These are phyloP conservation scores for Synchytrium microbalum DNA, from an alignment of 371 early-diverging fungal genomes.

Conservation along the genomic window DNA sequence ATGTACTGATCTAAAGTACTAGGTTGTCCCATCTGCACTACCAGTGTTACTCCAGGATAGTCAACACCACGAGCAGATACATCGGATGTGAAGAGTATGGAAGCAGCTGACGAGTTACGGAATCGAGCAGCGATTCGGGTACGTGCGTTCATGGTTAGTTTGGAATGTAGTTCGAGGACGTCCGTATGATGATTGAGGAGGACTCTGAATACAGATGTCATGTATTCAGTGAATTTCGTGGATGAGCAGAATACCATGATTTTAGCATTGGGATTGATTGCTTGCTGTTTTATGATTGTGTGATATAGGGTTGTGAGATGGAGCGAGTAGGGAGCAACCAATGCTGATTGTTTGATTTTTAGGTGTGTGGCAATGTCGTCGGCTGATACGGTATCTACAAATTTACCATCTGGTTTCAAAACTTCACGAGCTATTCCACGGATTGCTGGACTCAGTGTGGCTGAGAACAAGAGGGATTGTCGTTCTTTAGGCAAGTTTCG, in stretches of 20 bases:
- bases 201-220: conserved; percentile 37
- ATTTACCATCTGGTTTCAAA: conserved; percentile 59
- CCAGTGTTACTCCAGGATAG: conserved; percentile 92
- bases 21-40: conserved; percentile 93
- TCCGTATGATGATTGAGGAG: conserved; percentile 19
- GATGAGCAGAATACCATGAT: conserved; percentile 89
- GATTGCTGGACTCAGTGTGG: conserved; percentile 88
- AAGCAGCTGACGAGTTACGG: conserved; percentile 42
- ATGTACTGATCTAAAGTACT: conserved; percentile 64
- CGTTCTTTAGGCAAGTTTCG: conserved; percentile 62
- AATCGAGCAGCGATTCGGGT: conserved; percentile 64
- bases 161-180: conserved; percentile 75
- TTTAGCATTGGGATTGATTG: conserved; percentile 47
- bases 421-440: conserved; percentile 61
- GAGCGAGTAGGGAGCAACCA: conserved; percentile 51
- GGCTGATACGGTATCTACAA: conserved; percentile 78
- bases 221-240: conserved; percentile 67
- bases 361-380: conserved; percentile 71
- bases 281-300: conserved; percentile 49
- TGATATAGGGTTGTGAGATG: conserved; percentile 57
- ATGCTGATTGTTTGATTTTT: conserved; percentile 63
- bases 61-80: conserved; percentile 99
- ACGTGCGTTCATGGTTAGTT: conserved; percentile 65
- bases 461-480: conserved; percentile 96
- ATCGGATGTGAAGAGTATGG: conserved; percentile 93